A percentile compares a stretch with the other conserved stretches of the same genome.
Conservation (phyloP, 345 rosid genomes). For the Camelina hispida region DNA sequence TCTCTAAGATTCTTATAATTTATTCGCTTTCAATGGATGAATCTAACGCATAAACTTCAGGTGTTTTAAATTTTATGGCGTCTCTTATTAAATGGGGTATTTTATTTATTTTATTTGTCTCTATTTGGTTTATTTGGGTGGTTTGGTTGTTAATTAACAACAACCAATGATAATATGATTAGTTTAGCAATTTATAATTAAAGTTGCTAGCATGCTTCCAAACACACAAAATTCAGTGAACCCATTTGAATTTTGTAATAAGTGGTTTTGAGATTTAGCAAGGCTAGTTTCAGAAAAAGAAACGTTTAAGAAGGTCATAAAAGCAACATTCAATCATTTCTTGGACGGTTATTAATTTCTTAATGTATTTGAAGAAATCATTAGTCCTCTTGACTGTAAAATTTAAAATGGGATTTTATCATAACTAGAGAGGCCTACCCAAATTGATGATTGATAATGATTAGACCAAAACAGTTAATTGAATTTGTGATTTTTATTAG, state of each 20-base stretch:
- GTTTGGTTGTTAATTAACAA: slow-evolving; percentile 1
- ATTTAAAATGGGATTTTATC: background rate
- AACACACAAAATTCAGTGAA: background rate
- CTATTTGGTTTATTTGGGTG: background rate
- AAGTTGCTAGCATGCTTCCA: background rate
- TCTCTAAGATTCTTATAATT: background rate
- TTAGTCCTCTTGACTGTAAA: too few species aligned
- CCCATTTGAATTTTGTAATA: background rate
- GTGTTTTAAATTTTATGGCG: background rate
- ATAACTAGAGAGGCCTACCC: background rate
- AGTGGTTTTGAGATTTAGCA: background rate
- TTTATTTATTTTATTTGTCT: background rate
- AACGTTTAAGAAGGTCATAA: background rate
- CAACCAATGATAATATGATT: slow-evolving; percentile 15
- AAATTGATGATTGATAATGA: background rate
- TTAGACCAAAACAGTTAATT: background rate
- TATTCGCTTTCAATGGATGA: background rate
- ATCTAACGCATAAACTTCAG: background rate
- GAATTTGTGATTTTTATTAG: background rate
- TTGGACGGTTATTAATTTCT: background rate
- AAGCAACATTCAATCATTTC: background rate
- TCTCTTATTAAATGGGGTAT: background rate
- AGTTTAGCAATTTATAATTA: background rate
- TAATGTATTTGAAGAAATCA: background rate
- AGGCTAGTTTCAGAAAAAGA: slow-evolving; percentile 1